These are phyloP conservation scores for Wickerhamomyces chambardii DNA, from an alignment of 805 yeast species.

Conservation along the genomic window DNA sequence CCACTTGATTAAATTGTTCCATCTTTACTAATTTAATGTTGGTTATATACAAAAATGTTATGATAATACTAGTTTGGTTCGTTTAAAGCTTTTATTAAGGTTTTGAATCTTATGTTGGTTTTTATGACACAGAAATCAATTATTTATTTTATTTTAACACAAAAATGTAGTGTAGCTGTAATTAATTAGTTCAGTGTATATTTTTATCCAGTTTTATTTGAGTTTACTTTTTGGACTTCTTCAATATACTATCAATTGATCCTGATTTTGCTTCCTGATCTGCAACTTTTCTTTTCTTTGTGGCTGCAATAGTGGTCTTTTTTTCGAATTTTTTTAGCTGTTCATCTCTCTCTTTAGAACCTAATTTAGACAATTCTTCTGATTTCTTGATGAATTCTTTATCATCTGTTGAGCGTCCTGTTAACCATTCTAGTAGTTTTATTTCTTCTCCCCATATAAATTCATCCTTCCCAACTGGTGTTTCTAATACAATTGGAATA, in stretches of 20 bases:
- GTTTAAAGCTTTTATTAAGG: no score
- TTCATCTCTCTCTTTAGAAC: conserved; percentile 62
- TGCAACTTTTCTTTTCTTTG: conserved; percentile 13
- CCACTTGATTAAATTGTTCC: background rate
- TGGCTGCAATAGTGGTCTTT: conserved; percentile 31
- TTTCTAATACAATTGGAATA: conserved; percentile 80
- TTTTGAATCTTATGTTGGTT: no score
- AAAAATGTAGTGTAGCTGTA: no score
- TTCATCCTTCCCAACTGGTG: conserved; percentile 68
- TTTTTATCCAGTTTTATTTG: background rate
- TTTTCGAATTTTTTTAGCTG: conserved; percentile 57
- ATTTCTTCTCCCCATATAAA: conserved; percentile 72
- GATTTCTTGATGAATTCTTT: conserved; percentile 41
- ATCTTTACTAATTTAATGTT: no score
- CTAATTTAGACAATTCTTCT: conserved; percentile 42
- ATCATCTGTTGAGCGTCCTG: conserved; percentile 45
- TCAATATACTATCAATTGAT: background rate
- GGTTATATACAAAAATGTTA: no score
- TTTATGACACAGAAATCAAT: no score
- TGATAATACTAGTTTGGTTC: no score
- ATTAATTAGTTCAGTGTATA: no score
- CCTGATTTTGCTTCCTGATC: background rate
- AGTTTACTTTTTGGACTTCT: background rate
- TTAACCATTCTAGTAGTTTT: conserved; percentile 74
- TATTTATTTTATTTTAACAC: no score